A percentile compares a stretch with the other conserved stretches of the same genome.
Evolutionary conservation across 495 filamentous ascomycete genomes (phyloP).

Genomic region (Hamigera avellanea): DNA sequence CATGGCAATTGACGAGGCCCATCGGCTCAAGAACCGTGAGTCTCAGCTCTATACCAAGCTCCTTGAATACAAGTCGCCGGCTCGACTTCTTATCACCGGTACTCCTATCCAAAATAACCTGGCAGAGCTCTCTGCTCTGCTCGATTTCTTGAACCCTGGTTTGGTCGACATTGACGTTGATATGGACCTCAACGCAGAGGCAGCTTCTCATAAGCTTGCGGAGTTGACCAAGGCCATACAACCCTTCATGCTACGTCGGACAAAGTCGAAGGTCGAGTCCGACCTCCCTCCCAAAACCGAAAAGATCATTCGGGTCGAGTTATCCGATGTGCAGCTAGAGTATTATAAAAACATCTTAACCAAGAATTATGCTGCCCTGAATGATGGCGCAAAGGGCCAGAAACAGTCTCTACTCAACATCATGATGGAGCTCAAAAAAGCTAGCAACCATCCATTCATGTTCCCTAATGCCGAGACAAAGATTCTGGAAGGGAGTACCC

Average conservation of each 20-base stretch:
- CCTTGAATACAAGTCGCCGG: conserved; percentile 70
- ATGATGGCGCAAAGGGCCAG: conserved; percentile 73
- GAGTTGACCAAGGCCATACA: conserved; percentile 66
- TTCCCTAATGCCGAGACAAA: conserved; percentile 86
- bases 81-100: conserved; percentile 86
- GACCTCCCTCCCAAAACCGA: conserved; percentile 94
- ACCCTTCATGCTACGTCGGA: conserved; percentile 90
- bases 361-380: conserved; percentile 88
- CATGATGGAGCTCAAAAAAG: conserved; percentile 99
- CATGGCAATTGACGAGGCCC: conserved; percentile 90
- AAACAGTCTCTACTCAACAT: conserved; percentile 96
- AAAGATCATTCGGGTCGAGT: conserved; percentile 94
- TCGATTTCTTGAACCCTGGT: conserved; percentile 93
- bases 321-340: conserved; percentile 90
- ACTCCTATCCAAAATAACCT: conserved; percentile 97
- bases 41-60: conserved; percentile 83
- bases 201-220: conserved; percentile 54
- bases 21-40: conserved; percentile 91
- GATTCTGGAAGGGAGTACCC: conserved; percentile 60
- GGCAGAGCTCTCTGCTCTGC: conserved; percentile 77
- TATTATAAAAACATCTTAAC: conserved; percentile 99
- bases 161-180: conserved; percentile 77
- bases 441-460: conserved; percentile 97
- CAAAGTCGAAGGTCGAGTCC: conserved; percentile 92
- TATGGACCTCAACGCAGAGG: conserved; percentile 64